These are phyloP conservation scores for Lepraria neglecta DNA, from an alignment of 495 filamentous ascomycete genomes.

Conservation along the genomic window DNA sequence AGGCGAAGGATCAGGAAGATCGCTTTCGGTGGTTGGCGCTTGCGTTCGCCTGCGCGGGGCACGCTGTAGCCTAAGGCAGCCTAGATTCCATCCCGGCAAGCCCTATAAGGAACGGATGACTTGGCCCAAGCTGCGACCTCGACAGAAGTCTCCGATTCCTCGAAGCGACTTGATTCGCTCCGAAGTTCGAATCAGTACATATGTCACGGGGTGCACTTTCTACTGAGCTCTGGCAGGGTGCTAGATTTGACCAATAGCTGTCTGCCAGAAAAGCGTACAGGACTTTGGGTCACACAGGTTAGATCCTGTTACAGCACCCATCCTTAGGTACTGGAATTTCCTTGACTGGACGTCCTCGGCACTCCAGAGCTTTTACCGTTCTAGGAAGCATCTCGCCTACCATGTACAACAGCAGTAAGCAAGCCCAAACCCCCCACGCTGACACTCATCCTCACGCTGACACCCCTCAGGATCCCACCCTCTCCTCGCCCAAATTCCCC, in stretches of 20 bases:
- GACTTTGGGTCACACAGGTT: no score
- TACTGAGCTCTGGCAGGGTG: no score
- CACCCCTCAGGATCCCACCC: slow-evolving; percentile 62
- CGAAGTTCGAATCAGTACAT: no score
- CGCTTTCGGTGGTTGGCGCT: background rate
- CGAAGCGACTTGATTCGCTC: no score
- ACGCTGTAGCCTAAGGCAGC: background rate
- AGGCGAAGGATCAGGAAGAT: slow-evolving; percentile 1
- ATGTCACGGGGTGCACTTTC: no score
- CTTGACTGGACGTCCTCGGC: background rate
- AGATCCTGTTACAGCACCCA: no score
- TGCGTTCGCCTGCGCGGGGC: background rate
- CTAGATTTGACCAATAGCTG: no score
- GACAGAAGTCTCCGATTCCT: no score
- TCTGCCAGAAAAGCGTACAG: no score
- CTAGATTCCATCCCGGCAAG: background rate
- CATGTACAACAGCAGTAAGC: slow-evolving; percentile 28
- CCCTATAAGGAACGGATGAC: no score
- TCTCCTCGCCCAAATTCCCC: slow-evolving; percentile 82
- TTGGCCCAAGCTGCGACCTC: no score
- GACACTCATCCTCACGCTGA: slow-evolving; percentile 20
- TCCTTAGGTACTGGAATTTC: background rate
- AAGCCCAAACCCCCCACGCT: background rate
- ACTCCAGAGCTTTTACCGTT: background rate
- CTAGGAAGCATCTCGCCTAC: background rate